phyloP scores from a whole-genome alignment of 257 asterid species.

The Fraxinus quadrangulata region DNA sequence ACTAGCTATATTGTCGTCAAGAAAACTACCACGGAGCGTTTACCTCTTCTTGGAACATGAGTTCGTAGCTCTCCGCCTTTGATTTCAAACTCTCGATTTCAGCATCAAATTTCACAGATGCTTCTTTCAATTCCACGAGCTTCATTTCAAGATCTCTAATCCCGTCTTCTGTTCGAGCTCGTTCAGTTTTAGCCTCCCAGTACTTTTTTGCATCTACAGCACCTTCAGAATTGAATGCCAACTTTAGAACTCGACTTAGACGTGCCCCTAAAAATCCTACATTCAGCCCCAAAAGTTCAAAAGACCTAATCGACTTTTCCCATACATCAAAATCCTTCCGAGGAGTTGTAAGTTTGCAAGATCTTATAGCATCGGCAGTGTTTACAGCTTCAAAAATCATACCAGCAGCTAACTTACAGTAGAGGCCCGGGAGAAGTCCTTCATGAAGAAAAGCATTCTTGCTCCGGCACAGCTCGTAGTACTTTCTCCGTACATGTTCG shows the following conservation, averaged over 20 bases:
- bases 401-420: slow-evolving; percentile 62
- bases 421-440: slow-evolving; percentile 58
- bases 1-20: background rate
- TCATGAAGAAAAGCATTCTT: slow-evolving; percentile 59
- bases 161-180: slow-evolving; percentile 40
- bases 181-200: slow-evolving; percentile 46
- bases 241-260: slow-evolving; percentile 33
- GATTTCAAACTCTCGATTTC: slow-evolving; percentile 44
- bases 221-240: slow-evolving; percentile 57
- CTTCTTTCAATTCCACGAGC: slow-evolving; percentile 50
- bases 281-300: slow-evolving; percentile 67
- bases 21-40: slow-evolving; percentile 56
- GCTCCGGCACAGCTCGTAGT: slow-evolving; percentile 63
- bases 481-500: slow-evolving; percentile 43
- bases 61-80: slow-evolving; percentile 53
- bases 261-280: slow-evolving; percentile 66
- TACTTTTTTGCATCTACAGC: slow-evolving; percentile 45
- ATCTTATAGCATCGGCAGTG: slow-evolving; percentile 49
- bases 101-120: slow-evolving; percentile 34
- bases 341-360: slow-evolving; percentile 53
- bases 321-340: slow-evolving; percentile 59
- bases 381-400: slow-evolving; percentile 51
- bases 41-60: slow-evolving; percentile 56
- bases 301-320: slow-evolving; percentile 71
- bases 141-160: slow-evolving; percentile 46